Percentiles rank a stretch among this genome's conserved stretches.
Evolutionary conservation across 2,329 filamentous ascomycete genomes (phyloP).

Genomic region (Beauveria sp.): DNA sequence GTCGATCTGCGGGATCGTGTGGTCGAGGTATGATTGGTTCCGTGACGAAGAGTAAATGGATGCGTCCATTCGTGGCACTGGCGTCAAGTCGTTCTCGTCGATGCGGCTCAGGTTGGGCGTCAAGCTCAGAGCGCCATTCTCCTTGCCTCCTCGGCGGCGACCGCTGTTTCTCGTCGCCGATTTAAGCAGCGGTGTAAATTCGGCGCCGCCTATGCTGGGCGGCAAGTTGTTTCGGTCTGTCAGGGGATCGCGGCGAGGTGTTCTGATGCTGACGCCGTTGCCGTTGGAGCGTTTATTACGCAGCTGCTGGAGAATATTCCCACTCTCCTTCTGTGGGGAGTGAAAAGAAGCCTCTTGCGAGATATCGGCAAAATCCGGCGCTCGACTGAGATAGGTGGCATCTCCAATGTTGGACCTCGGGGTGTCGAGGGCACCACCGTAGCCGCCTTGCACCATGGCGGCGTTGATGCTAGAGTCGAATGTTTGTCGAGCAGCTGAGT

Average conservation of each 20-base stretch:
- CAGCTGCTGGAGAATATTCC: conserved; percentile 66
- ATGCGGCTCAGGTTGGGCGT: conserved; percentile 65
- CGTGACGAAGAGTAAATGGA: conserved; percentile 62
- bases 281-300: conserved; percentile 55
- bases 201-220: conserved; percentile 56
- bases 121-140: conserved; percentile 50
- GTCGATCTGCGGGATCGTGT: conserved; percentile 67
- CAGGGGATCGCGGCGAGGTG: conserved; percentile 69
- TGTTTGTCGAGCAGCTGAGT: conserved; percentile 13
- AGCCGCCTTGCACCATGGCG: conserved; percentile 57
- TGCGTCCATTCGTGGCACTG: conserved; percentile 64
- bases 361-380: conserved; percentile 66
- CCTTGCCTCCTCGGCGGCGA: conserved; percentile 56
- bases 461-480: not conserved
- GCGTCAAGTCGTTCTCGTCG: conserved; percentile 66
- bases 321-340: conserved; percentile 58
- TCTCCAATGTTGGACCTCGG: conserved; percentile 80
- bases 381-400: conserved; percentile 67
- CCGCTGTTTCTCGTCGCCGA: conserved; percentile 65
- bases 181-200: conserved; percentile 93
- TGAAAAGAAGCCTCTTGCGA: conserved; percentile 84
- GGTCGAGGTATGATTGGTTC: conserved; percentile 56
- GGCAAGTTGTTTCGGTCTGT: conserved; percentile 66
- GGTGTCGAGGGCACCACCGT: conserved; percentile 64
- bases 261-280: conserved; percentile 53